Evolutionary conservation across 1,284 basidiomycete species (phyloP).

Genomic region (Athelia psychrophila): DNA sequence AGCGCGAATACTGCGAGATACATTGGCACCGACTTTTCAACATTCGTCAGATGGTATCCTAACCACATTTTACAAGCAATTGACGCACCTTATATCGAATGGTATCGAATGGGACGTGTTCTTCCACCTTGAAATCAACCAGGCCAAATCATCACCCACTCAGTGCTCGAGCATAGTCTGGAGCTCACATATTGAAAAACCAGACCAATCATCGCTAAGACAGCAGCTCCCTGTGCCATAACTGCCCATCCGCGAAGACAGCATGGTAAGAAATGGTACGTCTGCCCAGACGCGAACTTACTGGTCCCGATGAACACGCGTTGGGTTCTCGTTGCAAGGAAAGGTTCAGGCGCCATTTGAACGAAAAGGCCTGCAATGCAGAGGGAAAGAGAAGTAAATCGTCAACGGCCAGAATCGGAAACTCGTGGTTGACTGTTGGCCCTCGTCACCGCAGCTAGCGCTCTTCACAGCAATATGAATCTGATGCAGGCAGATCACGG

Average conservation of each 20-base stretch:
- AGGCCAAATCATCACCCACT: not conserved
- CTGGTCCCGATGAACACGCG: constrained; percentile 63
- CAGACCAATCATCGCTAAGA: constrained; percentile 32
- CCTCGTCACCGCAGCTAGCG: too few relatives aligned
- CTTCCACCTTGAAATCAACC: not conserved
- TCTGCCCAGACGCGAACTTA: constrained; percentile 26
- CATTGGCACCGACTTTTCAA: constrained; percentile 20
- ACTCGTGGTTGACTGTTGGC: too few relatives aligned
- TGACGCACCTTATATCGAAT: not conserved
- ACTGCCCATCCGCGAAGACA: constrained; percentile 7
- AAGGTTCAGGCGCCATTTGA: constrained; percentile 63
- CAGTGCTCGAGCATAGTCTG: not conserved
- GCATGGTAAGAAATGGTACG: constrained; percentile 1
- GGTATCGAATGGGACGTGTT: constrained; percentile 1
- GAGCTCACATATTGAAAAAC: constrained; percentile 18
- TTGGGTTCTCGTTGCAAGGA: constrained; percentile 65
- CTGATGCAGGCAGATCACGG: too few relatives aligned
- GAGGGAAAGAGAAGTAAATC: too few relatives aligned
- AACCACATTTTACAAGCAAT: not conserved
- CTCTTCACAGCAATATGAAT: too few relatives aligned
- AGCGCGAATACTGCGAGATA: constrained; percentile 24
- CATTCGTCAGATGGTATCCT: not conserved
- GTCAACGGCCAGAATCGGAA: too few relatives aligned
- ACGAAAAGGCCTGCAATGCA: not conserved
- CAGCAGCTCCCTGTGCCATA: constrained; percentile 43